Evolutionary conservation across 176 grass and related monocot species (phyloP).

Genomic region (Oropetium thomaeum): DNA sequence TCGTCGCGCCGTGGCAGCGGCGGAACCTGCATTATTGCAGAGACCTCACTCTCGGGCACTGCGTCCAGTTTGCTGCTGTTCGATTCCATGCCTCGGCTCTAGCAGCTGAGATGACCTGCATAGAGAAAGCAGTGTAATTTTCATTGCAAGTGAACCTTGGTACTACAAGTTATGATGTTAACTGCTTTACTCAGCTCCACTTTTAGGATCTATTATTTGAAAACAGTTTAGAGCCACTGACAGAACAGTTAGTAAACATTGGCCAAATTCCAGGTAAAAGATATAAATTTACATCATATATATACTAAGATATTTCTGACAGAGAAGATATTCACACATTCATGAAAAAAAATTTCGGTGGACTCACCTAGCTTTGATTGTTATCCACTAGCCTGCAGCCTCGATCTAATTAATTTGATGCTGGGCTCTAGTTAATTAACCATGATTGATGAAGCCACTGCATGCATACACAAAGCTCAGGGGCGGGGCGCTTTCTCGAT

Average conservation of each 20-base stretch:
- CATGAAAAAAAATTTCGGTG: not conserved
- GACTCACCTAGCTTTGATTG: not conserved
- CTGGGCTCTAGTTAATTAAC: not conserved
- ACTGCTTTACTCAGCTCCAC: not conserved
- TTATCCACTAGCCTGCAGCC: not conserved
- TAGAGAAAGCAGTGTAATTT: not conserved
- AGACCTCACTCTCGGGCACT: constrained; percentile 1
- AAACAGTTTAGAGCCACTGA: too few species aligned
- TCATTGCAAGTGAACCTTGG: not conserved
- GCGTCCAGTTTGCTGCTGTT: not conserved
- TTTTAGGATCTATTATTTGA: not conserved
- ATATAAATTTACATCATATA: too few species aligned
- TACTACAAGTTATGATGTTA: not conserved
- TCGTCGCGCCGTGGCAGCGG: not conserved
- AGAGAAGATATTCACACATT: not conserved
- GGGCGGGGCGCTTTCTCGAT: not conserved
- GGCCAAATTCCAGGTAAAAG: too few species aligned
- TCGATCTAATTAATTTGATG: not conserved
- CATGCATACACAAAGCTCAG: not conserved
- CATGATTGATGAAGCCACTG: not conserved
- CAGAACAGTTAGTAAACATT: too few species aligned
- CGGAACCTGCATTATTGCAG: not conserved
- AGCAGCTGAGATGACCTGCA: not conserved
- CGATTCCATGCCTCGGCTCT: constrained; percentile 20
- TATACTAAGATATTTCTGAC: not conserved